Percentiles rank a stretch among this genome's conserved stretches.
Evolutionary conservation across 352 stramenopile species (phyloP).

Genomic region (Thalassiosira tumida): DNA sequence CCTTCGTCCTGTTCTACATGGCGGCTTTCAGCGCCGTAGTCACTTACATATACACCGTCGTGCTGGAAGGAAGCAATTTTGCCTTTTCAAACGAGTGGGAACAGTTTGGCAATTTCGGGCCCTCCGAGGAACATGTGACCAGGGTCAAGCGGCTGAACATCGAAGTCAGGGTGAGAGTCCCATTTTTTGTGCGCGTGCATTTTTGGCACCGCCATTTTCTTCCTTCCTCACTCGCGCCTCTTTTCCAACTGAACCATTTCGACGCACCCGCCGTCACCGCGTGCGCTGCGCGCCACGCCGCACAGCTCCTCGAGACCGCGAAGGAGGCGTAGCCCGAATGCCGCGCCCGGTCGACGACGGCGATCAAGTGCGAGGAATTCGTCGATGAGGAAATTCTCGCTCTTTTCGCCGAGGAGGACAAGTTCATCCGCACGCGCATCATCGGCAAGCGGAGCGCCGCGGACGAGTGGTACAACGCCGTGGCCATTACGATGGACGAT

Average conservation of each 20-base stretch:
- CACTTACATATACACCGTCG: background rate
- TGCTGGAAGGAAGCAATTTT: too few relatives aligned
- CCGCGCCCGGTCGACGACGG: background rate
- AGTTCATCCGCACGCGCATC: conserved; percentile 29
- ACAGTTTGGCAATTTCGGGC: background rate
- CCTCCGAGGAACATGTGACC: background rate
- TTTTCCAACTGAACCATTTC: too few relatives aligned
- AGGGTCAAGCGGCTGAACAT: background rate
- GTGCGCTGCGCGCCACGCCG: background rate
- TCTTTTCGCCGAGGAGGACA: conserved; percentile 14
- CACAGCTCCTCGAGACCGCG: background rate
- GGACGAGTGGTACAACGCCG: conserved; percentile 48
- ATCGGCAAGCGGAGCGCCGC: background rate
- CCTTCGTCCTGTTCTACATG: background rate
- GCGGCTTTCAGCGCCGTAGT: background rate
- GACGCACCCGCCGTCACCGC: too few relatives aligned
- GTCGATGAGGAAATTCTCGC: conserved; percentile 45
- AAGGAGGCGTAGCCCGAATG: conserved; percentile 29
- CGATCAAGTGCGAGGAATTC: conserved; percentile 37
- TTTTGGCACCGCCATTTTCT: too few relatives aligned
- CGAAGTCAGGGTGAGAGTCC: background rate
- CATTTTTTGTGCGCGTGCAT: too few relatives aligned
- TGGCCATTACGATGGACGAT: conserved; percentile 50
- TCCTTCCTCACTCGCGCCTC: too few relatives aligned
- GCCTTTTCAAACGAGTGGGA: background rate